Base-by-base conservation (phyloP, 768 basidiomycete genomes). In the Naematelia encephala region DNA sequence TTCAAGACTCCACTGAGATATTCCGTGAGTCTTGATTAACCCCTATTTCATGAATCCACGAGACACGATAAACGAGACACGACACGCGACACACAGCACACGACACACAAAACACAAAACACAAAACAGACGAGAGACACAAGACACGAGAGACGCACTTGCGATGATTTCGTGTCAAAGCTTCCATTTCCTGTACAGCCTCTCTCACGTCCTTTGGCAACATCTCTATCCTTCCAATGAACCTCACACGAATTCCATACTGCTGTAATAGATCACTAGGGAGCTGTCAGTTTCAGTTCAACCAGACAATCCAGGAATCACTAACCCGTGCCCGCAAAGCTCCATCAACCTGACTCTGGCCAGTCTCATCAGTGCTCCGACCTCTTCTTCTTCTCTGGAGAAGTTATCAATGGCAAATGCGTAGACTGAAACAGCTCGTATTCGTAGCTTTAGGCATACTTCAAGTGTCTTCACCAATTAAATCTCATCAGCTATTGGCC, bases 341-440 rank as follows among this genome's bases (percentile, higher is more conserved):
- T 94, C 90, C 30, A 86, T 72, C 26, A 98, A 81, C 62, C 87
- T 86, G 14, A 82, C 81, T 73, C 90, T 86, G 0, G 89, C 88
- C 49, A 99, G 76, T n/a, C 79, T 76, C 91, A 99, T 91, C 66
- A 98, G 81, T 1, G 85, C 85, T 23, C 87, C 84, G 1, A 99
- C 91, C 75, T 99, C 96, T 3, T 87, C 86, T 54, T 83, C 80
- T 0, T 87, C 82, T 21, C 96, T 84, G 61, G 89, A 89, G 80
- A 98, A 98, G 79, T 98, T 99, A 68, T 98, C 94, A 60, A 98
- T 91, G 1, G 92, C 84, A 78, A 99, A 99, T n/a, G 91, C 91
- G 68, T 94, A 99, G n/a, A 87, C 89, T 1, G 90, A 87, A 23
- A 98, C 91, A 60, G 88, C 91, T 59, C 80, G 82, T 49, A 99